Conservation (phyloP, 1,139 yeast species). For the Arxiozyma heterogenica region DNA sequence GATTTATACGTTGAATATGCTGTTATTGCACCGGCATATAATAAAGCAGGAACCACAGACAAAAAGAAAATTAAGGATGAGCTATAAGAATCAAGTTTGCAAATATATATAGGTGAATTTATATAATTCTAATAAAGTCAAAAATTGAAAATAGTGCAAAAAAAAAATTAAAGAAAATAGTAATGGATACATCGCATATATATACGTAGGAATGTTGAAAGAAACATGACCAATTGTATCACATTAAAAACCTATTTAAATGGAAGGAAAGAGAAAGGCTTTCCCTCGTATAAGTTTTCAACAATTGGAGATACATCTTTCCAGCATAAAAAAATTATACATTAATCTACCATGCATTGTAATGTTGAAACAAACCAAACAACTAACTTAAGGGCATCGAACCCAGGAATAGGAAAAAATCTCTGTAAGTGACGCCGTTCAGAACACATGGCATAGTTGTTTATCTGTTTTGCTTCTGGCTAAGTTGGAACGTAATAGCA, state of each 20-base stretch:
- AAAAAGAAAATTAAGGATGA: constrained; percentile 12
- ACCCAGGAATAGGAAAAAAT: constrained; percentile 7
- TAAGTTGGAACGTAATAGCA: too few relatives aligned
- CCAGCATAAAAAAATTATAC: constrained; percentile 15
- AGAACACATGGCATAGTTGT: constrained; percentile 15
- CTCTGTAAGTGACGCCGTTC: constrained; percentile 20
- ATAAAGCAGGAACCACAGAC: not conserved
- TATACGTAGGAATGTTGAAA: constrained; percentile 17
- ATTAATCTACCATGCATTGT: constrained; percentile 28
- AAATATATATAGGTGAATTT: not conserved
- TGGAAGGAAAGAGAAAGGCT: constrained; percentile 26
- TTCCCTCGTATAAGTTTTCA: constrained; percentile 19
- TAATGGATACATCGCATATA: too few relatives aligned
- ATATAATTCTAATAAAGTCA: constrained; percentile 5
- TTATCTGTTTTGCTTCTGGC: not conserved
- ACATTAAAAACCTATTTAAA: constrained; percentile 11
- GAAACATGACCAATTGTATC: constrained; percentile 33
- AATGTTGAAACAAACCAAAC: not conserved
- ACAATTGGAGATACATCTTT: constrained; percentile 33
- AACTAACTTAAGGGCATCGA: constrained; percentile 15
- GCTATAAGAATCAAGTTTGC: constrained; percentile 9
- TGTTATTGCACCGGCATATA: constrained; percentile 35
- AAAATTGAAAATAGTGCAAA: not conserved
- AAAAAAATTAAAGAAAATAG: not conserved
- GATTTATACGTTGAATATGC: constrained; percentile 66